Conservation (phyloP, 768 basidiomycete genomes). For the Tubosaeta sp. region DNA sequence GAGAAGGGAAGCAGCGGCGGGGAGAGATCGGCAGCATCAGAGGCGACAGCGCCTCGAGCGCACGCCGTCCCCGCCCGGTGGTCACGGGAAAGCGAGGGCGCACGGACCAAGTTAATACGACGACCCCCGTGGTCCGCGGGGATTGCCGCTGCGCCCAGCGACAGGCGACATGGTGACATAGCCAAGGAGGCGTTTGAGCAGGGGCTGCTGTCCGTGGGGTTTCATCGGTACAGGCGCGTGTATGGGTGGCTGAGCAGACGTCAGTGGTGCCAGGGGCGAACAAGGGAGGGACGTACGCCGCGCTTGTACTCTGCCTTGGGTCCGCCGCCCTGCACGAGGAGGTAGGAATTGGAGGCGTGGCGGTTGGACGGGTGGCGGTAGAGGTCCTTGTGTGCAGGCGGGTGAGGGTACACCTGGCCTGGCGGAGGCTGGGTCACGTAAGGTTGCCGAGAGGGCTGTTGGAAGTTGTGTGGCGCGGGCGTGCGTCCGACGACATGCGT, state of each 20-base stretch:
- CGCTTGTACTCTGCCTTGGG: slow-evolving; percentile 31
- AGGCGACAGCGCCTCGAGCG: neutral
- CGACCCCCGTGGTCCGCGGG: slow-evolving; percentile 23
- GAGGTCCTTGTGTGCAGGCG: slow-evolving; percentile 15
- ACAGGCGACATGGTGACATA: slow-evolving; percentile 26
- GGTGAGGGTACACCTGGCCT: slow-evolving; percentile 23
- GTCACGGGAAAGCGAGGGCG: neutral
- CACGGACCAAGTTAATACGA: slow-evolving; percentile 18
- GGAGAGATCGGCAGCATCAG: neutral
- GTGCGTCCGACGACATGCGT: slow-evolving; percentile 11
- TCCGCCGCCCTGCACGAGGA: slow-evolving; percentile 23
- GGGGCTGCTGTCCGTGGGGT: slow-evolving; percentile 26
- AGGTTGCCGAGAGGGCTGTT: slow-evolving; percentile 16
- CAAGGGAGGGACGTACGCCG: slow-evolving; percentile 23
- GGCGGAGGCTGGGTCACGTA: slow-evolving; percentile 27
- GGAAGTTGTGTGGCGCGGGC: slow-evolving; percentile 13
- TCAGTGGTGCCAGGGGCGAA: slow-evolving; percentile 15
- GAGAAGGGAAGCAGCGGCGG: neutral
- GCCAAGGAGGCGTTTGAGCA: slow-evolving; percentile 29
- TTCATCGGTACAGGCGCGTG: slow-evolving; percentile 28
- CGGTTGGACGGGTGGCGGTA: slow-evolving; percentile 18
- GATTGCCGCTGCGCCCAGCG: slow-evolving; percentile 19
- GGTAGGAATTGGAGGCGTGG: slow-evolving; percentile 23
- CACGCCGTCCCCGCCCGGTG: neutral
- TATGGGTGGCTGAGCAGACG: slow-evolving; percentile 16